Evolutionary conservation across 2,329 filamentous ascomycete species (phyloP).

Genomic region (Diplodia mutila): DNA sequence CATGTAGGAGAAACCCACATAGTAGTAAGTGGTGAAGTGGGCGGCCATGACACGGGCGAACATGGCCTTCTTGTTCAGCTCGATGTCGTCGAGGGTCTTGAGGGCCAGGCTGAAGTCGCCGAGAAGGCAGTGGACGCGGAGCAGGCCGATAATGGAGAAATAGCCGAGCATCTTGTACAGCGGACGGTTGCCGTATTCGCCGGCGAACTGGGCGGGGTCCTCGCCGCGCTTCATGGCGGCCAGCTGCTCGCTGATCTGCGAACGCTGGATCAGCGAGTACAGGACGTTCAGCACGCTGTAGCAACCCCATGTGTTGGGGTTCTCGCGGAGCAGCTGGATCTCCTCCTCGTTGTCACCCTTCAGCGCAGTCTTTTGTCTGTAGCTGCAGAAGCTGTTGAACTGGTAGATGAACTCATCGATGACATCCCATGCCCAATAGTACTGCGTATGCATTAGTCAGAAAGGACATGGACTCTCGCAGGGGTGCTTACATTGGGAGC

Average conservation of each 20-base stretch:
- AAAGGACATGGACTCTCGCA: background rate
- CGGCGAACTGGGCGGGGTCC: slow-evolving; percentile 83
- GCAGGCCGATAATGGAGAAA: slow-evolving; percentile 97
- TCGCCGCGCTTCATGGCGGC: slow-evolving; percentile 93
- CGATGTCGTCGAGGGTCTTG: slow-evolving; percentile 98
- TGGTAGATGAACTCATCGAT: slow-evolving; percentile 99
- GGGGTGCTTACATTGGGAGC: slow-evolving; percentile 79
- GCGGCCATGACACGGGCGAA: slow-evolving; percentile 99
- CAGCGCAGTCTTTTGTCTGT: slow-evolving; percentile 88
- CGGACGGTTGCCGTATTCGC: slow-evolving; percentile 92
- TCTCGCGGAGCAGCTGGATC: slow-evolving; percentile 86
- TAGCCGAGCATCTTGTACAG: slow-evolving; percentile 98
- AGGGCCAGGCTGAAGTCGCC: slow-evolving; percentile 97
- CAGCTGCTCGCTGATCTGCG: slow-evolving; percentile 97
- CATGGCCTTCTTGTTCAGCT: slow-evolving; percentile 99
- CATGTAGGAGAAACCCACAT: slow-evolving; percentile 99
- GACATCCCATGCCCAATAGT: slow-evolving; percentile 99
- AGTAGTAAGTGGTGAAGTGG: slow-evolving; percentile 99
- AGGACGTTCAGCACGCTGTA: slow-evolving; percentile 99
- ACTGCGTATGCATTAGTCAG: slow-evolving; percentile 56
- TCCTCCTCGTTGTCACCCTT: slow-evolving; percentile 87
- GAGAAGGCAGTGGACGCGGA: slow-evolving; percentile 93
- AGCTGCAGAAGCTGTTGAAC: slow-evolving; percentile 99
- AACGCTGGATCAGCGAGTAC: slow-evolving; percentile 97
- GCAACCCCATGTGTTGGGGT: slow-evolving; percentile 99